phyloP scores from a whole-genome alignment of 768 basidiomycete genomes.

The Boletus sensibilis region DNA sequence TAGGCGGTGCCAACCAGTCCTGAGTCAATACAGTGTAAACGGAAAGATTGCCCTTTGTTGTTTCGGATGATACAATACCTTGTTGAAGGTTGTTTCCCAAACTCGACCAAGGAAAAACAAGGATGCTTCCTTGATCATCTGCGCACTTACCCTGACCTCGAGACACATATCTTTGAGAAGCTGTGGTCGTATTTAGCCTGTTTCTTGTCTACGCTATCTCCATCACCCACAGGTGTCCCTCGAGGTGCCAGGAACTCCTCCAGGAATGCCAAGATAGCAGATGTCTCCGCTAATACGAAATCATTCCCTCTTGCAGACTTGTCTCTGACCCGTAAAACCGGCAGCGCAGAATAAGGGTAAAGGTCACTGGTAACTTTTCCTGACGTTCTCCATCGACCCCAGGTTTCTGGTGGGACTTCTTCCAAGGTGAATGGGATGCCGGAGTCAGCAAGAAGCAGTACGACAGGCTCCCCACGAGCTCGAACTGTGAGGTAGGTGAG shows the following conservation, averaged over 20 bases:
- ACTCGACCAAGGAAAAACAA: constrained; percentile 20
- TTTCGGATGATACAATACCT: constrained; percentile 8
- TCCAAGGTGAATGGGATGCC: constrained; percentile 24
- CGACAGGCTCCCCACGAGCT: constrained; percentile 27
- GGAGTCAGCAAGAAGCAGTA: constrained; percentile 26
- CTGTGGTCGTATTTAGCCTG: constrained; percentile 7
- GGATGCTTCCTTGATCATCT: constrained; percentile 28
- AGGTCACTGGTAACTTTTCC: constrained; percentile 15
- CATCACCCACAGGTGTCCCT: constrained; percentile 14
- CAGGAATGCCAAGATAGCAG: constrained; percentile 25
- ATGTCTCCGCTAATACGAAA: constrained; percentile 24
- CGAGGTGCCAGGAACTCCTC: constrained; percentile 20
- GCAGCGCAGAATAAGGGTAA: constrained; percentile 27
- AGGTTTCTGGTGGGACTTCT: constrained; percentile 14
- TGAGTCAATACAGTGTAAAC: constrained; percentile 3
- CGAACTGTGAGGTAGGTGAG: constrained; percentile 25
- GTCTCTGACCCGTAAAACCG: constrained; percentile 24
- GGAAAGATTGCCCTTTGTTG: neutral
- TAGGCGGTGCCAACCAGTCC: constrained; percentile 24
- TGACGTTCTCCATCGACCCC: constrained; percentile 16
- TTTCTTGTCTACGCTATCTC: neutral
- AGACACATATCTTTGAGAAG: constrained; percentile 20
- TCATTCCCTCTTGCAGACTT: constrained; percentile 8
- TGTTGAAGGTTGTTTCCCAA: constrained; percentile 1
- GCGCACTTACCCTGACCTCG: constrained; percentile 10